Base-by-base conservation (phyloP, 83 land plant genomes). In the Picea mariana region DNA sequence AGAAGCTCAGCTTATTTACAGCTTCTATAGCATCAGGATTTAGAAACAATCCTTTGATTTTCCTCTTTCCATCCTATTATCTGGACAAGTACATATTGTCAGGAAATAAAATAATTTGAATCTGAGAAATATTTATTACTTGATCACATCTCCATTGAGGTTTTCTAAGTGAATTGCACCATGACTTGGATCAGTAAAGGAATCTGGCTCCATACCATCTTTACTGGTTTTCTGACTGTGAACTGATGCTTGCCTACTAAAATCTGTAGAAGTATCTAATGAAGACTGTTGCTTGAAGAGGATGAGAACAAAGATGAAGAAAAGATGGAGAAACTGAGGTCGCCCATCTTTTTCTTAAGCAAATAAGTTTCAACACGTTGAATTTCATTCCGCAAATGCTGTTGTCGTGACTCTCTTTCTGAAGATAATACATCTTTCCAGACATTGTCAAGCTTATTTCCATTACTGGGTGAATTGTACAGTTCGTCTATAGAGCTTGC, bases 51-150 rank as follows among this genome's bases (percentile, higher is more conserved):
- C 81, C 88, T 83, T 55, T 88, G 75, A 44, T 72, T 85, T 47
- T 86, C 89, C 23, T 90, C 98, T 34, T 87, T 87, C 92, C 93
- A 87, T 81, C 91, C 98, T 80, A 95, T 93, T 80, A 93, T 69
- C 97, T 95, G 87, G 77, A 89, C 71, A 80, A 80, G 77, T 59
- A 65, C 68, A 62, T 21, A 65, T 62, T 12, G 58, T 40, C 6
- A 67, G 67, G 17, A 21, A 40, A 38, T 12, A 55, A 31, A 23
- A 3, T 27, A 24, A 62, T 44, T 44, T 44, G 17, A 15, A 21
- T 13, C 58, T 34, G 34, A 6, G 21, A 21, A 66, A 55, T 52
- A 26, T 47, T 23, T 40, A 40, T 20, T 31, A 20, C 1, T 61
- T 71, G 55, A 49, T 34, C 13, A 52, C 5, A 21, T 0, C 44